Evolutionary conservation across 202 grass and related monocot genomes (phyloP), one percentile per base, ranked within the genome.

Genomic region (Carex arenaria): DNA sequence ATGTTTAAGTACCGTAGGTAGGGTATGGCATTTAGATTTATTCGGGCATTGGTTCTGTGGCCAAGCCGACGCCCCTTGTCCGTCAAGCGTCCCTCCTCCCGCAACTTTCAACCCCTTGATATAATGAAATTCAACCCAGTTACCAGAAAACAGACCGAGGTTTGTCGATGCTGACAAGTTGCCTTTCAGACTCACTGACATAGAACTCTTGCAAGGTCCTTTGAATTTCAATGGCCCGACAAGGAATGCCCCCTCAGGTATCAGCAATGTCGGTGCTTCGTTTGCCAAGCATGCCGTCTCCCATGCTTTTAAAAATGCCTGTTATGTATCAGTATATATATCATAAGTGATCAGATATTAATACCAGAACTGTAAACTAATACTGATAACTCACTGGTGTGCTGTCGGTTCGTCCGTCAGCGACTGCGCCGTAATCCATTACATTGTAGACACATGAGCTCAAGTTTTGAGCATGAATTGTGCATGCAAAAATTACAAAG

Each of bases 51-150:
- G 22, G 60, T 94, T 90, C 47, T 74, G 79, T 64, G 78, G 43
- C 93, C 93, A 94, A 45, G 87, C 93, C 4, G 43, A 47, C 4
- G 67, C 28, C 12, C 90, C 90, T 38, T 90, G 90, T 6, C 90
- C 88, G 55, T 92, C 84, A 5, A 94, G 64, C 22, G 0, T 85
- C 4, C 92, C 86, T 19, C 72, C 72, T 34, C 92, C 90, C 14
- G 76, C 61, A 76, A 94, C 82, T 19, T 74, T 61, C 18, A 92
- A 72, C 26, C 85, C 87, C 18, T 94, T 84, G 23, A 92, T 79
- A 10, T 86, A 85, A 55, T 83, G 3, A 71, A 94, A 84, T 72
- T 90, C 82, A 56, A 94, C 85, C 88, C 84, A 94, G 71, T 94
- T 90, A 0, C 1, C 17, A 64, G 85, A 79, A 75, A 78, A 94